Base-by-base conservation (phyloP, 805 yeast species). In the Candida tallmaniae region DNA sequence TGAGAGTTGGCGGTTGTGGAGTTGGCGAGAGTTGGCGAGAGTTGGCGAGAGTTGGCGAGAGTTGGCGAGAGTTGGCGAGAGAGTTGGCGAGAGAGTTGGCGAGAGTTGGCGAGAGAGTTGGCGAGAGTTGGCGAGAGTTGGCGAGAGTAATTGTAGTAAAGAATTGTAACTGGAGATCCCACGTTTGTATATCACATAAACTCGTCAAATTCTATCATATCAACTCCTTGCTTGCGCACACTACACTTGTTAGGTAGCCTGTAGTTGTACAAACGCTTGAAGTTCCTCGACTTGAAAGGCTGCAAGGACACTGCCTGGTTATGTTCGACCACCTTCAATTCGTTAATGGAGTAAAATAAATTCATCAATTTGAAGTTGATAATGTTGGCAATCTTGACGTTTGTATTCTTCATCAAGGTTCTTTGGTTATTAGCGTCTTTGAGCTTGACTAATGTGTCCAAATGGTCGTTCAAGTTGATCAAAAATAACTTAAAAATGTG, bases 401-500 rank as follows among this genome's bases (percentile, higher is more conserved):
- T 41, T 19, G 59, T 38, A 20, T 41, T 47, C 29, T 49, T 47
- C 46, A 59, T 50, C 37, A 65, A 65, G 41, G 54, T 48, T 8
- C 53, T 52, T 20, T 42, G 39, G 23, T 61, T 52, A 44, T 56
- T 54, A 27, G 48, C 45, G 43, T 66, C 62, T 41, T 63, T 66
- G 43, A 64, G 50, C 14, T 62, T 41, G 31, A 51, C 49, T 31
- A 66, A 52, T 1, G 58, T 57, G 23, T 65, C 68, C 16, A 64
- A 49, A 39, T 59, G 66, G 24, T 62, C 67, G 17, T 53, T 61
- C 36, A 63, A 41, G 44, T 66, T 66, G 29, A 60, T 53, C 40
- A 62, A 38, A 32, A 65, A 54, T 19, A 65, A 38, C 41, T 63
- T 63, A 46, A 51, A 55, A 21, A 66, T 44, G 36, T 66, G 71